These are phyloP conservation scores for Trichoderma asperellum DNA, from an alignment of 2,329 filamentous ascomycete genomes.

Conservation along the genomic window DNA sequence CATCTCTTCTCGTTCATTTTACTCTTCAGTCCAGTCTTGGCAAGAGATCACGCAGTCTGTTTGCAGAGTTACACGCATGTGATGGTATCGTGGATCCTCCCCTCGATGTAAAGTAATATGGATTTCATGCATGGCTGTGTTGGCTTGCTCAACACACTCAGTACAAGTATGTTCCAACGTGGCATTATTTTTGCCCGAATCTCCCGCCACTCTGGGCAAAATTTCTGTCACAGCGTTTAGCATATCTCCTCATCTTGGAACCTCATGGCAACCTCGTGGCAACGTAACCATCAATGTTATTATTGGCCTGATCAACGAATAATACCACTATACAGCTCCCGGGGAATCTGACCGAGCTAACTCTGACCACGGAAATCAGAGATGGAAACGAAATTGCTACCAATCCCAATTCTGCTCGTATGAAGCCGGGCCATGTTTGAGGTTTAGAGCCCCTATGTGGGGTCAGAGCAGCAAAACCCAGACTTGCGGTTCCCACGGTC, in stretches of 20 bases:
- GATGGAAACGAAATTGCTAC: constrained; percentile 26
- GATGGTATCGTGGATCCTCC: constrained; percentile 8
- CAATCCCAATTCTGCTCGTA: constrained; percentile 21
- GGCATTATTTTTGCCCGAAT: background rate
- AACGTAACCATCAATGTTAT: background rate
- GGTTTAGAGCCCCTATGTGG: constrained; percentile 24
- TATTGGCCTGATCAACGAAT: background rate
- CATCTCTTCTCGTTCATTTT: constrained; percentile 7
- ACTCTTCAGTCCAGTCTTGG: background rate
- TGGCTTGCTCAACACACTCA: background rate
- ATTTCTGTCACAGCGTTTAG: background rate
- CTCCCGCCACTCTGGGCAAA: background rate
- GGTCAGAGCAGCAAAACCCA: background rate
- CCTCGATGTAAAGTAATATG: background rate
- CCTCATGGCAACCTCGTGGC: background rate
- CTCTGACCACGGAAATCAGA: constrained; percentile 6
- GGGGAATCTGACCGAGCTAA: constrained; percentile 6
- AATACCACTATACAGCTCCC: background rate
- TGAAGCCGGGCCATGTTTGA: constrained; percentile 21
- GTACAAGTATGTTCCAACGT: background rate
- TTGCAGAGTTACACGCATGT: background rate
- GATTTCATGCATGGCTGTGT: background rate
- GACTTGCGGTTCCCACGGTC: constrained; percentile 8
- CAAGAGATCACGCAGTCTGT: constrained; percentile 17
- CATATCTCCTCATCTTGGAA: background rate